Percentiles rank a stretch among this genome's conserved stretches.
Conservation (phyloP, 2,329 filamentous ascomycete species). For the Sodiomyces alkalinus region DNA sequence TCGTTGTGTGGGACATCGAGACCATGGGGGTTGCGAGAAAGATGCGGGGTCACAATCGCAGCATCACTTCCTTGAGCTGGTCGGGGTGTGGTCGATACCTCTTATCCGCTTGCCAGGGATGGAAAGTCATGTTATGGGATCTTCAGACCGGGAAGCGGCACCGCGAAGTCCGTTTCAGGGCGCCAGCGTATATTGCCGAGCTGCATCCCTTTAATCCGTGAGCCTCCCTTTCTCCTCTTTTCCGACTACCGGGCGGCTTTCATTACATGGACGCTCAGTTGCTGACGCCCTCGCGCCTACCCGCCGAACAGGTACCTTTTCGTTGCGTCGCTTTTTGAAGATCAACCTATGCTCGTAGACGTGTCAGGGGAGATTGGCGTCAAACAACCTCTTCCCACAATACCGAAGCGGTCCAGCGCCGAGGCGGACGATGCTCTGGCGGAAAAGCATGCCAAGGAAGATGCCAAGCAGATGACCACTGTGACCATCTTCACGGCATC, state of each 20-base stretch:
- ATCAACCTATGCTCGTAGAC: slow-evolving; percentile 79
- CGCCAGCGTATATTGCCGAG: slow-evolving; percentile 90
- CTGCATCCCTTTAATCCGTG: slow-evolving; percentile 84
- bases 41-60: slow-evolving; percentile 79
- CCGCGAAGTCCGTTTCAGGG: slow-evolving; percentile 79
- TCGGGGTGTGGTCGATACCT: slow-evolving; percentile 82
- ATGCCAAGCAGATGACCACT: slow-evolving; percentile 89
- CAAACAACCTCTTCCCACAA: slow-evolving; percentile 67
- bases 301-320: slow-evolving; percentile 54
- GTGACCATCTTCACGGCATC: slow-evolving; percentile 76
- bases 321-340: slow-evolving; percentile 85
- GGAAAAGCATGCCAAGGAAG: slow-evolving; percentile 80
- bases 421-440: slow-evolving; percentile 54
- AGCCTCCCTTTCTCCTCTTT: slow-evolving; percentile 11
- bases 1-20: slow-evolving; percentile 94
- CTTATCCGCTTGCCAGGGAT: slow-evolving; percentile 85
- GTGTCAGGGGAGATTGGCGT: slow-evolving; percentile 52
- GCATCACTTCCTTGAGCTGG: slow-evolving; percentile 92
- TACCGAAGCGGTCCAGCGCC: slow-evolving; percentile 57
- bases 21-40: slow-evolving; percentile 95
- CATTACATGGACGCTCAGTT: too few species aligned
- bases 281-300: slow-evolving; percentile 7
- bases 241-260: neutral
- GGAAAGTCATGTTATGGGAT: slow-evolving; percentile 95
- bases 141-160: slow-evolving; percentile 53